These are phyloP conservation scores for Stephania cephalantha DNA, from an alignment of 164 flowering plant genomes.

Conservation along the genomic window DNA sequence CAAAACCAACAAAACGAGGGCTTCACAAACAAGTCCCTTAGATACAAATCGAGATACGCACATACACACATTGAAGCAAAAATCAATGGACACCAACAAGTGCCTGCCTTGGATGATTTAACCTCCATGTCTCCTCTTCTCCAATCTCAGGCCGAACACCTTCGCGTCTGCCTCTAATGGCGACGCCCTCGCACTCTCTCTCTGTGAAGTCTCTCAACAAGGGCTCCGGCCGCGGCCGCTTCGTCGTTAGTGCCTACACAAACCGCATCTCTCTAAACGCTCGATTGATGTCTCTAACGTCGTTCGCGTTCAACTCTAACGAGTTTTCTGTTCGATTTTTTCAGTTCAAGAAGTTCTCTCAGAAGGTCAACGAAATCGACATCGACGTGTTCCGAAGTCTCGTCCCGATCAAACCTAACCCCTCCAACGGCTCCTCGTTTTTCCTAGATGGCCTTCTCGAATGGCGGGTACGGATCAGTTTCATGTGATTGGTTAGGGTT, in stretches of 20 bases:
- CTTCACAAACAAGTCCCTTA: too few relatives aligned
- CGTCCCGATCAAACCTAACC: conserved; percentile 49
- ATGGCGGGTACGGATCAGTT: conserved; percentile 63
- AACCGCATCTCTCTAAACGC: too few relatives aligned
- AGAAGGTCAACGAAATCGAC: conserved; percentile 62
- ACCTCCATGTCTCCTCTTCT: too few relatives aligned
- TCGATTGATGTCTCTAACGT: not conserved
- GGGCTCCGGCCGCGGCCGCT: conserved; percentile 58
- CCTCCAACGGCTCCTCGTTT: conserved; percentile 68
- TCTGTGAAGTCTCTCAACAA: conserved; percentile 79
- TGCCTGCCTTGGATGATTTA: too few relatives aligned
- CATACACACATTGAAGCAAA: too few relatives aligned
- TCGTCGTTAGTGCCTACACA: conserved; percentile 41
- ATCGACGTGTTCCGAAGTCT: conserved; percentile 65
- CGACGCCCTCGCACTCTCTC: conserved; percentile 39
- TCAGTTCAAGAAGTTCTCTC: conserved; percentile 74
- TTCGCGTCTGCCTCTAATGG: not conserved
- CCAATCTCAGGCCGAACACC: too few relatives aligned
- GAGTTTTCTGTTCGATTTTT: conserved; percentile 1
- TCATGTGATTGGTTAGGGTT: not conserved
- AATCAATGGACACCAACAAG: too few relatives aligned
- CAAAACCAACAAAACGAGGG: too few relatives aligned
- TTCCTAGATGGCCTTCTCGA: conserved; percentile 62
- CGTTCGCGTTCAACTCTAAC: not conserved
- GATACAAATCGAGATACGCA: too few relatives aligned